phyloP scores from a whole-genome alignment of 108 stramenopile genomes.

The Nitzschia sp. region DNA sequence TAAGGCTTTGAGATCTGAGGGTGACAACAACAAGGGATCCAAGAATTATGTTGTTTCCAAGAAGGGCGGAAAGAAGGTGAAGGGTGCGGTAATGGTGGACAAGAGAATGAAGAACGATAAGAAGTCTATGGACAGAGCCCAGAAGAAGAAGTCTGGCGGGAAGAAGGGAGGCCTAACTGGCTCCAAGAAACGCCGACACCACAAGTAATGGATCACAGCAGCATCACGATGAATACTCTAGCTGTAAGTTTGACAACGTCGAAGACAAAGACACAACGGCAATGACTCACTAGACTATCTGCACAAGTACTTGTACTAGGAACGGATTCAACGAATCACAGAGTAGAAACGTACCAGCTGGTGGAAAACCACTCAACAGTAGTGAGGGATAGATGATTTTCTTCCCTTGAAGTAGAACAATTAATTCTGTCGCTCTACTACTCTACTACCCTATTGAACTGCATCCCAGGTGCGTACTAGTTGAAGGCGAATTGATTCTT shows the following conservation, averaged over 20 bases:
- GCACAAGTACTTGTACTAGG: background rate
- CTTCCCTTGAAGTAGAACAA: too few species aligned
- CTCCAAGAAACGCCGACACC: constrained; percentile 67
- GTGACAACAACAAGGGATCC: constrained; percentile 59
- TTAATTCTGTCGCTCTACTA: too few species aligned
- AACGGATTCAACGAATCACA: background rate
- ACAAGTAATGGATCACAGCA: constrained; percentile 53
- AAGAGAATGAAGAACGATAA: constrained; percentile 94
- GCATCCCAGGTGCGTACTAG: too few species aligned
- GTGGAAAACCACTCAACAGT: too few species aligned
- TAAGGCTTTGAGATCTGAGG: constrained; percentile 88
- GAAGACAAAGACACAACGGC: background rate
- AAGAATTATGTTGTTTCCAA: constrained; percentile 92
- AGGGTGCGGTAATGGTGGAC: constrained; percentile 93
- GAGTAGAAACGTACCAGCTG: background rate
- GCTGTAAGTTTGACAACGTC: background rate
- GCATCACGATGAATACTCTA: too few species aligned
- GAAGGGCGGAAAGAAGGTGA: constrained; percentile 76
- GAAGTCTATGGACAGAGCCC: constrained; percentile 66
- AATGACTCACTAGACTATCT: background rate
- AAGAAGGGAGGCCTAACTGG: constrained; percentile 83
- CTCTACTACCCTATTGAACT: too few species aligned
- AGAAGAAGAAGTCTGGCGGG: constrained; percentile 82
- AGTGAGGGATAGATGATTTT: too few species aligned
- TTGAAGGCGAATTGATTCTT: too few species aligned